Evolutionary conservation across 371 early-diverging fungal genomes (phyloP).

Genomic region (Lichtheimia corymbifera): DNA sequence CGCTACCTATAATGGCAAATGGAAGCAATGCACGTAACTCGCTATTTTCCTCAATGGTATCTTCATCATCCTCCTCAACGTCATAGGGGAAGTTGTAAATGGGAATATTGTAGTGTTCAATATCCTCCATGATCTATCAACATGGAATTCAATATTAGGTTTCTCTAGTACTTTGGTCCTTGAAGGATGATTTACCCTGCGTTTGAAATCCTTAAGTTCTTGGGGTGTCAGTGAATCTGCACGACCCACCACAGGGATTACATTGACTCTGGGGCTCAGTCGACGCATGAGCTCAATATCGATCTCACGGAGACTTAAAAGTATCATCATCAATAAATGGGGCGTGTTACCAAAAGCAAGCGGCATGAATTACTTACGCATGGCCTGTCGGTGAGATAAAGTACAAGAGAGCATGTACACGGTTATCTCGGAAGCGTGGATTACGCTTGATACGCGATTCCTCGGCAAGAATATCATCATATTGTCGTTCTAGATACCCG

Average conservation of each 20-base stretch:
- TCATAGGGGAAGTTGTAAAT: conserved; percentile 85
- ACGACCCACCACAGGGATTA: conserved; percentile 90
- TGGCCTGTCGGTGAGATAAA: conserved; percentile 98
- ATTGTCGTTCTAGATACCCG: conserved; percentile 92
- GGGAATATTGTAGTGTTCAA: conserved; percentile 91
- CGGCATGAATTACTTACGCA: conserved; percentile 49
- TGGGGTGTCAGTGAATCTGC: conserved; percentile 76
- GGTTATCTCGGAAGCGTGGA: conserved; percentile 94
- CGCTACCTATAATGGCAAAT: conserved; percentile 96
- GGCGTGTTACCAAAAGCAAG: neutral
- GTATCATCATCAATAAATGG: neutral
- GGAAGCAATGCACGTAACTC: conserved; percentile 90
- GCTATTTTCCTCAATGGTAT: conserved; percentile 94
- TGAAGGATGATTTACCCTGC: conserved; percentile 61
- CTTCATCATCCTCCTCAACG: conserved; percentile 84
- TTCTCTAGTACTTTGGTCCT: neutral
- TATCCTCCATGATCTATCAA: conserved; percentile 83
- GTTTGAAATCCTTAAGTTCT: conserved; percentile 79
- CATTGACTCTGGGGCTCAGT: conserved; percentile 89
- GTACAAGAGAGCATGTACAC: conserved; percentile 97
- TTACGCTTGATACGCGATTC: conserved; percentile 95
- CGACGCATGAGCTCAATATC: conserved; percentile 97
- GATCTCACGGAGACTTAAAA: conserved; percentile 84
- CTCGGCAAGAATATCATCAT: conserved; percentile 94
- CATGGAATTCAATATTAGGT: neutral